Percentiles rank a stretch among this genome's conserved stretches.
Conservation (phyloP, 768 basidiomycete species). For the Gloeopeniophorella convolvens region DNA sequence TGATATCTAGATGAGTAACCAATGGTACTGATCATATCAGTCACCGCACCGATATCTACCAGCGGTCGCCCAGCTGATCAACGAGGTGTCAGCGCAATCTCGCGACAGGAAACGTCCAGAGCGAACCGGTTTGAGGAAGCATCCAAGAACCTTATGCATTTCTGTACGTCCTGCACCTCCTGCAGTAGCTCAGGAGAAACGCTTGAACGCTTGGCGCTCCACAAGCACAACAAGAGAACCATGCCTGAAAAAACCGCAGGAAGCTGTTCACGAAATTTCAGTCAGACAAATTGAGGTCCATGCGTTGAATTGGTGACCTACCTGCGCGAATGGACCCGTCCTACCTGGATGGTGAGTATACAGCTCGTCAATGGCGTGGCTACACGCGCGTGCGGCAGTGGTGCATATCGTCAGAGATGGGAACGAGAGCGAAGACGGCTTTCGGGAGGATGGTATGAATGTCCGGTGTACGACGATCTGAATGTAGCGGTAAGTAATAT, state of each 20-base stretch:
- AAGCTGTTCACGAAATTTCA: slow-evolving; percentile 20
- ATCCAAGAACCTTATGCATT: slow-evolving; percentile 36
- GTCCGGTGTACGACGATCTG: slow-evolving; percentile 46
- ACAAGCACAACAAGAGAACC: slow-evolving; percentile 50
- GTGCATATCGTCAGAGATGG: slow-evolving; percentile 47
- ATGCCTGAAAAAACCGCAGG: slow-evolving; percentile 43
- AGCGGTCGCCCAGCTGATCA: too few species aligned
- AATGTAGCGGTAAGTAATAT: slow-evolving; percentile 35
- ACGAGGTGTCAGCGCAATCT: too few species aligned
- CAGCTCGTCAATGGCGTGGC: slow-evolving; percentile 35
- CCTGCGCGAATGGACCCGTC: too few species aligned
- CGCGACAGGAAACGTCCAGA: too few species aligned
- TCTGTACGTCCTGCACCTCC: slow-evolving; percentile 46
- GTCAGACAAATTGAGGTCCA: slow-evolving; percentile 1
- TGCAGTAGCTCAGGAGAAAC: slow-evolving; percentile 33
- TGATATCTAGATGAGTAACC: too few species aligned
- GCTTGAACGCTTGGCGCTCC: slow-evolving; percentile 43
- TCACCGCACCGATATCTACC: too few species aligned
- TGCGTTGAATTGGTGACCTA: too few species aligned
- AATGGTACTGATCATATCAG: too few species aligned
- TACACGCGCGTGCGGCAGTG: slow-evolving; percentile 43
- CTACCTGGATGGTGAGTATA: slow-evolving; percentile 22
- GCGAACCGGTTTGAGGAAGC: too few species aligned
- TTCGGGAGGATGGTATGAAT: slow-evolving; percentile 36
- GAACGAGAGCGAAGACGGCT: slow-evolving; percentile 30